phyloP scores from a whole-genome alignment of 495 filamentous ascomycete genomes.

The Neurospora sp. region DNA sequence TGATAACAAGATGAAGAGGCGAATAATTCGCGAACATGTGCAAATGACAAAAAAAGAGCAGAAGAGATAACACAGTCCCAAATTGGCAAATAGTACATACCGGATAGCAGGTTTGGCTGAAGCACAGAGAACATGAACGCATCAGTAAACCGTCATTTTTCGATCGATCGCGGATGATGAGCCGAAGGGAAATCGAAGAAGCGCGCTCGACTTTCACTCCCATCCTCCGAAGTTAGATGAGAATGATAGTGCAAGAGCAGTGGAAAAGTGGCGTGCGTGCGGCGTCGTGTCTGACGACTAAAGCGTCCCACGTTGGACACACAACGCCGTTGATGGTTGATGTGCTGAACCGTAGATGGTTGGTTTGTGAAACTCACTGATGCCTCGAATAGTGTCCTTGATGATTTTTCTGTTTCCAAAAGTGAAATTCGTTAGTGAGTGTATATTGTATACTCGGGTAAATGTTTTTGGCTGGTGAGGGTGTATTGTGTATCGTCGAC shows the following conservation, averaged over 20 bases:
- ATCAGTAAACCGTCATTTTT: not conserved
- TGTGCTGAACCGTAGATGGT: not conserved
- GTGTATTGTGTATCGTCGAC: not conserved
- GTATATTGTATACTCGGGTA: not conserved
- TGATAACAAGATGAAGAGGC: too few relatives aligned
- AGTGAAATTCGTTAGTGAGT: not conserved
- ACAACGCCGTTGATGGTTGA: not conserved
- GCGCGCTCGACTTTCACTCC: not conserved
- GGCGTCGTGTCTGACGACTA: not conserved
- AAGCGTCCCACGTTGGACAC: not conserved
- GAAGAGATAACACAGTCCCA: too few relatives aligned
- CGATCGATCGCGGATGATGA: not conserved
- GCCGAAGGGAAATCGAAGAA: not conserved
- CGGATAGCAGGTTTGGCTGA: slow-evolving; percentile 53
- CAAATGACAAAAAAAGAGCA: too few relatives aligned
- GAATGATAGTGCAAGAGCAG: not conserved
- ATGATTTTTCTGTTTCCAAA: slow-evolving; percentile 40
- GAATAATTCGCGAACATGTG: too few relatives aligned
- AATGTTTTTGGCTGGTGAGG: not conserved
- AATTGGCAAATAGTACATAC: slow-evolving; percentile 32
- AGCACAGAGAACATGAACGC: not conserved
- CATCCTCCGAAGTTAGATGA: not conserved
- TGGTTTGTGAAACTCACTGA: slow-evolving; percentile 43
- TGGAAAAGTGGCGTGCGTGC: not conserved
- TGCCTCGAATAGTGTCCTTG: slow-evolving; percentile 51